A percentile compares a stretch with the other conserved stretches of the same genome.
These are phyloP conservation scores for Trametopsis cervina DNA, from an alignment of 768 basidiomycete species.

Conservation along the genomic window DNA sequence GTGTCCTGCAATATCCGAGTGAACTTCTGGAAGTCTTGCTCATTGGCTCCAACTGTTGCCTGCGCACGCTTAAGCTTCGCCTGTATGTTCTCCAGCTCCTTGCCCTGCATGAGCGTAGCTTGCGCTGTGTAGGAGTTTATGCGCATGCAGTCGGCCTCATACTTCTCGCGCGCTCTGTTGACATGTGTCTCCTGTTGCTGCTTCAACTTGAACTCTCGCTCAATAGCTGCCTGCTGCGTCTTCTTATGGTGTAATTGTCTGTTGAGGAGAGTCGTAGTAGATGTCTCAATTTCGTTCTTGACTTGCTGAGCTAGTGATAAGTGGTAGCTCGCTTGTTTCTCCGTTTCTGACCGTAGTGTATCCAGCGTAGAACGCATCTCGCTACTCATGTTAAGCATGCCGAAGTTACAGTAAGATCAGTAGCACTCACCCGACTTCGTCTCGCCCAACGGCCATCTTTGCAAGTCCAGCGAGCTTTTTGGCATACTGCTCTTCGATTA, in stretches of 20 bases:
- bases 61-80: slow-evolving; percentile 83
- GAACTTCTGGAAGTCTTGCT: slow-evolving; percentile 89
- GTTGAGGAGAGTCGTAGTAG: slow-evolving; percentile 49
- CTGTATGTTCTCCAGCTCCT: slow-evolving; percentile 86
- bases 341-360: slow-evolving; percentile 76
- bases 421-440: slow-evolving; percentile 83
- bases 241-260: slow-evolving; percentile 71
- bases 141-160: slow-evolving; percentile 85
- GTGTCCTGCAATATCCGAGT: slow-evolving; percentile 75
- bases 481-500: slow-evolving; percentile 94
- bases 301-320: slow-evolving; percentile 68
- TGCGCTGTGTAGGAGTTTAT: slow-evolving; percentile 95
- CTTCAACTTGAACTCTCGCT: slow-evolving; percentile 88
- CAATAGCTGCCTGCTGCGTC: slow-evolving; percentile 64
- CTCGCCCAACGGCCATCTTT: slow-evolving; percentile 69
- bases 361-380: slow-evolving; percentile 80
- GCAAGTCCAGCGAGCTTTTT: slow-evolving; percentile 76
- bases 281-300: slow-evolving; percentile 66
- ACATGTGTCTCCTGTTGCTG: slow-evolving; percentile 83
- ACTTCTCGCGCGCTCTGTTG: slow-evolving; percentile 85
- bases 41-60: slow-evolving; percentile 84
- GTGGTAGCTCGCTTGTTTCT: slow-evolving; percentile 72
- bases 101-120: slow-evolving; percentile 84
- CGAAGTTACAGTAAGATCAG: background rate
- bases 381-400: slow-evolving; percentile 30